Conservation (phyloP, 164 flowering plant genomes). For the Houttuynia cordata region DNA sequence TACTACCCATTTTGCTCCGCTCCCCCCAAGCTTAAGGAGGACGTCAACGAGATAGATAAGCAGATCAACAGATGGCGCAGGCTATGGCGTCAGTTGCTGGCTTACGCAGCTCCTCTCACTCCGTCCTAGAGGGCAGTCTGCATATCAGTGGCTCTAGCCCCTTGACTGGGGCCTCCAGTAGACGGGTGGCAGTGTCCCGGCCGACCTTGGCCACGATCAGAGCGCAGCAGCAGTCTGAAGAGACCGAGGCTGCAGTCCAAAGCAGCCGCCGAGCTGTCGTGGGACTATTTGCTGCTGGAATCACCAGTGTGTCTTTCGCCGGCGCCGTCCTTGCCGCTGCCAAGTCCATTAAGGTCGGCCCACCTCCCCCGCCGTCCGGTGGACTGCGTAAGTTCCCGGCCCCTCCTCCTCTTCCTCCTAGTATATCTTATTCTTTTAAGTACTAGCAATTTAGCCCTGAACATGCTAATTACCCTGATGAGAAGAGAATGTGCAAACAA, state of each 20-base stretch:
- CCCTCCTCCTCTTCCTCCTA: too few species aligned
- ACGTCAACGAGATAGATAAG: neutral
- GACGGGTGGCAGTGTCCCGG: slow-evolving; percentile 21
- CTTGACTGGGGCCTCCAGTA: slow-evolving; percentile 18
- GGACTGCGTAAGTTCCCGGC: slow-evolving; percentile 61
- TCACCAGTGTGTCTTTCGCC: slow-evolving; percentile 59
- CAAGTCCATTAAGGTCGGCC: slow-evolving; percentile 65
- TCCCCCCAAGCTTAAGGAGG: neutral
- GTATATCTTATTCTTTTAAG: too few species aligned
- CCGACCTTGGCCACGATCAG: slow-evolving; percentile 30
- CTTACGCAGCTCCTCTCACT: slow-evolving; percentile 52
- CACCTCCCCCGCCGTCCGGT: slow-evolving; percentile 90
- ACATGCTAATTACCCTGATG: too few species aligned
- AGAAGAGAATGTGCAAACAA: too few species aligned
- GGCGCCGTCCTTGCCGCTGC: slow-evolving; percentile 68
- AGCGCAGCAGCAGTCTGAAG: slow-evolving; percentile 45
- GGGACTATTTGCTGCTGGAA: slow-evolving; percentile 65
- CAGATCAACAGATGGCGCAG: slow-evolving; percentile 49
- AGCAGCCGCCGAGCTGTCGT: slow-evolving; percentile 67
- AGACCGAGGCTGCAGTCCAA: slow-evolving; percentile 24
- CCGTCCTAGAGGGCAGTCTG: slow-evolving; percentile 63
- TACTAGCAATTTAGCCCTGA: too few species aligned
- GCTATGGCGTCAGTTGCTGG: slow-evolving; percentile 94
- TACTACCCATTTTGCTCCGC: slow-evolving; percentile 11
- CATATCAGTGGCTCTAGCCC: slow-evolving; percentile 41